These are phyloP conservation scores for Hyphopichia homilentoma DNA, from an alignment of 805 yeast species.

Conservation along the genomic window DNA sequence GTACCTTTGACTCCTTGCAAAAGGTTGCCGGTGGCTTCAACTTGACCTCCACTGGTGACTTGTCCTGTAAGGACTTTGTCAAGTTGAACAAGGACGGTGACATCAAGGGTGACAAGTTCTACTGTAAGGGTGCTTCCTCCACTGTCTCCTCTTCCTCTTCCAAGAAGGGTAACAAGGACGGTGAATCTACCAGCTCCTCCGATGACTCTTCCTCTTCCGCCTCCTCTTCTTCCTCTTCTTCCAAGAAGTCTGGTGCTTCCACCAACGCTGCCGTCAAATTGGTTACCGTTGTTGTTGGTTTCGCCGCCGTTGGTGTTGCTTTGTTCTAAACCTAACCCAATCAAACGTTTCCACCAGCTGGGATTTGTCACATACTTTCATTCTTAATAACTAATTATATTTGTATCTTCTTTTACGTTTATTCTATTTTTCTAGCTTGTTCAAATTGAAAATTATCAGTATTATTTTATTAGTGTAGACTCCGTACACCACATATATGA, in stretches of 20 bases:
- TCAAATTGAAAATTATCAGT: too few species aligned
- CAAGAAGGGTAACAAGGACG: conserved; percentile 24
- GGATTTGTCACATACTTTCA: too few species aligned
- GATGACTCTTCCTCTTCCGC: conserved; percentile 22
- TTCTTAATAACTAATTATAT: not conserved
- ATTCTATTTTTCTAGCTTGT: too few species aligned
- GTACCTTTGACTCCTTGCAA: conserved; percentile 67
- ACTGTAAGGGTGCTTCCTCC: conserved; percentile 60
- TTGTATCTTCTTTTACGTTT: conserved; percentile 8
- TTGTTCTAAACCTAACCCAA: conserved; percentile 27
- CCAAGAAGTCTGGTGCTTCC: conserved; percentile 12
- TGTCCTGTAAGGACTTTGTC: conserved; percentile 78
- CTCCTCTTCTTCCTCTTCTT: conserved; percentile 15
- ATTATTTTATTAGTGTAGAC: too few species aligned
- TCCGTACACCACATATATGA: too few species aligned
- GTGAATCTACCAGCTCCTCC: conserved; percentile 22
- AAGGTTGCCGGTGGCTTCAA: conserved; percentile 91
- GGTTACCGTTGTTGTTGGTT: conserved; percentile 25
- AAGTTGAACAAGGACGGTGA: conserved; percentile 69
- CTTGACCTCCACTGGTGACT: conserved; percentile 71
- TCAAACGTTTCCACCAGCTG: not conserved
- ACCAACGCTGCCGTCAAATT: conserved; percentile 17
- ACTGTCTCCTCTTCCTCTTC: conserved; percentile 44
- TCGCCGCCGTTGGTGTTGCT: conserved; percentile 37
- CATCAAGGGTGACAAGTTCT: conserved; percentile 87